phyloP scores from a whole-genome alignment of 257 asterid genomes.

The Cordia subcordata region DNA sequence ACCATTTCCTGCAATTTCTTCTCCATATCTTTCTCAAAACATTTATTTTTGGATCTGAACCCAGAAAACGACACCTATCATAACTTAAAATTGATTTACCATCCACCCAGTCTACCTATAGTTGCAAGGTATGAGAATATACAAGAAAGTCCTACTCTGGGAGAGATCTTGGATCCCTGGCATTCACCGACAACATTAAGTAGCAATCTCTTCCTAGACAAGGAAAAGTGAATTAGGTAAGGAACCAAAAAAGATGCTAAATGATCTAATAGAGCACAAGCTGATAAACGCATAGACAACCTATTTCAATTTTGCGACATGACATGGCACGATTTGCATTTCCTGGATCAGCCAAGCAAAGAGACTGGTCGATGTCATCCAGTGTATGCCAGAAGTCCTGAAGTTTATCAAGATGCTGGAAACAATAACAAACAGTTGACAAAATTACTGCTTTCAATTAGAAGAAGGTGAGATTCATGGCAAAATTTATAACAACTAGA shows the following conservation, averaged over 20 bases:
- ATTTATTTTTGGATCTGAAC: slow-evolving; percentile 44
- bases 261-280: not conserved
- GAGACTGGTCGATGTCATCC: slow-evolving; percentile 60
- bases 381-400: slow-evolving; percentile 64
- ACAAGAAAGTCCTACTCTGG: slow-evolving; percentile 52
- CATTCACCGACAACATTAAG: slow-evolving; percentile 43
- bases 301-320: slow-evolving; percentile 58
- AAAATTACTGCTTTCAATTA: no score
- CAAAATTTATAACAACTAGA: no score
- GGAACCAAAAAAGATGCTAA: not conserved
- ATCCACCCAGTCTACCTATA: not conserved
- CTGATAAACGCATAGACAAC: slow-evolving; percentile 22
- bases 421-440: slow-evolving; percentile 9
- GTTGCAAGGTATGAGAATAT: slow-evolving; percentile 5
- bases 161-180: slow-evolving; percentile 51
- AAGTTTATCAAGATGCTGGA: slow-evolving; percentile 63
- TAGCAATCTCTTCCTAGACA: slow-evolving; percentile 56
- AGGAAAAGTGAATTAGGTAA: slow-evolving; percentile 4
- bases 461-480: not conserved
- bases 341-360: slow-evolving; percentile 46
- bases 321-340: slow-evolving; percentile 42
- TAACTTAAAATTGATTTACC: slow-evolving; percentile 17
- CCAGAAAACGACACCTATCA: slow-evolving; percentile 75
- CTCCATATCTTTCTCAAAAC: slow-evolving; percentile 46
- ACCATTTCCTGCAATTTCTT: slow-evolving; percentile 62